Evolutionary conservation across 2,329 filamentous ascomycete species (phyloP), one percentile per base, ranked within the genome.

Genomic region (Neonectria punicea): DNA sequence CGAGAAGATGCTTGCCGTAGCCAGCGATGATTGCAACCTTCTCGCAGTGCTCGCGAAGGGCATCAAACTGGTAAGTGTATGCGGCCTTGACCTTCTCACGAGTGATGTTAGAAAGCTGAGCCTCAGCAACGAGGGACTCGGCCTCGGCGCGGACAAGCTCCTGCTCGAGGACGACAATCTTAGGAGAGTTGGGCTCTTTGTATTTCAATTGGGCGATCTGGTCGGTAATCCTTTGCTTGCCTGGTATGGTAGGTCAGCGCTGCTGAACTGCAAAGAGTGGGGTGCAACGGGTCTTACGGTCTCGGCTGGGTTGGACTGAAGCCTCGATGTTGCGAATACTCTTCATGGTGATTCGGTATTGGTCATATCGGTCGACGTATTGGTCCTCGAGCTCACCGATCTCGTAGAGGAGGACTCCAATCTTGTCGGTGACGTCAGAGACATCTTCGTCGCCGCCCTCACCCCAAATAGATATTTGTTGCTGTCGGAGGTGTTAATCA

Each of bases 291-390:
- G 56, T 81, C 92, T 83, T 85, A 96, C 96, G 93, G 83, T 99
- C 96, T 83, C 96, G 89, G 85, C 94, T 98, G 61, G 96, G 96
- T 83, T 99, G 96, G 55, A 99, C 96, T 22, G 95, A 98, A 65
- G 95, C 94, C 82, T 99, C 96, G 70, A 99, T 99, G 83, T 99
- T 99, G 76, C 96, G 92, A 77, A 99, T 97, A 80, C 94, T 97
- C 91, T 99, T 99, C 84, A 99, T 97, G 58, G 96, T 99, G 63
- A 99, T 92, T 77, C 96, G 93, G 85, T 98, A 99, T 83, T 99
- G 96, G 81, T 99, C 96, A 82, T 99, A 99, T 77, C 94, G 93
- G 81, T 99, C 96, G 80, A 99, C 94, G 77, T 97, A 98, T 78
- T 98, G 93, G 78, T 99, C 94, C 82, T 99, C 96, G 36, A 98